Evolutionary conservation across 1,139 yeast species (phyloP), one percentile per base, ranked within the genome.

Genomic region (Kodamaea anthophila): DNA sequence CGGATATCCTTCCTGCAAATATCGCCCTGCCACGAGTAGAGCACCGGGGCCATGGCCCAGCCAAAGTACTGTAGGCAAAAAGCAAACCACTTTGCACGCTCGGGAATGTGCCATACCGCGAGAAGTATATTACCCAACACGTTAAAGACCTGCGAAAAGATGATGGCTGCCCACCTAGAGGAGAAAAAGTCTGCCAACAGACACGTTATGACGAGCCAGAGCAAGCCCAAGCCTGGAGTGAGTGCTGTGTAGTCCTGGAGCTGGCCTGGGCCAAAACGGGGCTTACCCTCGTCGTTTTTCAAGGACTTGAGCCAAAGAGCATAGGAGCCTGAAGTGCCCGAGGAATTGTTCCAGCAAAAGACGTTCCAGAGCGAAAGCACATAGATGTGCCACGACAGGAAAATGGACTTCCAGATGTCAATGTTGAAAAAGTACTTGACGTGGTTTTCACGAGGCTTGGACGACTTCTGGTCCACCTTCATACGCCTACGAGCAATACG

Each of bases 321-420:
- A 47, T 74, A 77, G 26, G 85, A 59, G 33, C 71, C 71, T 13
- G 66, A 57, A 7, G 60, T 44, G 29, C 63, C 70, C 39, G 59
- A 64, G 26, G 58, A 58, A 50, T 73, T 73, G 48, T 74, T 74
- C 84, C 84, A 78, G 44, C 79, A 75, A 50, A 77, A 69, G 21
- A 73, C 56, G 41, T 73, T 66, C 76, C 77, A 74, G 19, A 69
- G 44, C 5, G 65, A 44, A 35, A 74, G 55, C 5, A 69, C 61
- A 32, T 68, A 75, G 30, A 75, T 57, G 44, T 73, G 74, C 79
- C 80, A 74, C 21, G 70, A 59, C n/a, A 65, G 48, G 23, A 74
- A 50, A 18, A 74, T 64, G 14, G 58, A 51, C 36, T 62, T 69
- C 80, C 80, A 75, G 19, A 64, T 46, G 7, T 58, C 43, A 29